Evolutionary conservation across 2,329 filamentous ascomycete genomes (phyloP).

Genomic region (Neonectria neomacrospora): DNA sequence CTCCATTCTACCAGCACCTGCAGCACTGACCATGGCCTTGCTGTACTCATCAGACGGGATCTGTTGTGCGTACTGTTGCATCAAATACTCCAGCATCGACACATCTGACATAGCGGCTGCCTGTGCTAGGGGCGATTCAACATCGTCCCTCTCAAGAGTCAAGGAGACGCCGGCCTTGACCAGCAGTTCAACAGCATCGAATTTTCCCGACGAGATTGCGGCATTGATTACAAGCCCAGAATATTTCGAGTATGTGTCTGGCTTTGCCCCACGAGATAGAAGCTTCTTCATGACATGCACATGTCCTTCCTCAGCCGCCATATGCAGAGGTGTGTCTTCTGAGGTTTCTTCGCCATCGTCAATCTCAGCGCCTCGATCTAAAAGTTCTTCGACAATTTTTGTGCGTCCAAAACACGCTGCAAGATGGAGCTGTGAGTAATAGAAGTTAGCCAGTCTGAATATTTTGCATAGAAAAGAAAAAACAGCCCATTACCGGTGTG

Average conservation of each 20-base stretch:
- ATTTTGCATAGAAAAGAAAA: conserved; percentile 44
- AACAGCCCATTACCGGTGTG: conserved; percentile 50
- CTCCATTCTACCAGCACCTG: conserved; percentile 52
- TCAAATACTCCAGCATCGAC: conserved; percentile 55
- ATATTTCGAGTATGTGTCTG: conserved; percentile 47
- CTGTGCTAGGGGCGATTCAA: conserved; percentile 50
- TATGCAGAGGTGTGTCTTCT: conserved; percentile 51
- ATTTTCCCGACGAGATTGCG: conserved; percentile 55
- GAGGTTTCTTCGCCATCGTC: conserved; percentile 47
- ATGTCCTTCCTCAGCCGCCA: conserved; percentile 53
- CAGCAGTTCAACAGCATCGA: conserved; percentile 53
- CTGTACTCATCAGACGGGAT: conserved; percentile 53
- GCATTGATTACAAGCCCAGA: conserved; percentile 53
- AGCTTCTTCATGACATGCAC: conserved; percentile 55
- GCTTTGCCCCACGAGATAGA: conserved; percentile 50
- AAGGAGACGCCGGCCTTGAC: conserved; percentile 53
- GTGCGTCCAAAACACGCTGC: conserved; percentile 27
- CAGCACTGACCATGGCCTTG: conserved; percentile 53
- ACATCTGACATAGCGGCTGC: conserved; percentile 53
- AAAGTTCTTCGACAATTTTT: conserved; percentile 28
- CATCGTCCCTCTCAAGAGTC: conserved; percentile 17
- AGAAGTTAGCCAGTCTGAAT: conserved; percentile 41
- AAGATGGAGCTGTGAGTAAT: conserved; percentile 25
- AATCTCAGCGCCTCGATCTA: conserved; percentile 25
- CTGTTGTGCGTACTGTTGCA: conserved; percentile 53